Percentiles rank a stretch among this genome's conserved stretches.
phyloP scores from a whole-genome alignment of 108 stramenopile genomes.

The Seminavis robusta region DNA sequence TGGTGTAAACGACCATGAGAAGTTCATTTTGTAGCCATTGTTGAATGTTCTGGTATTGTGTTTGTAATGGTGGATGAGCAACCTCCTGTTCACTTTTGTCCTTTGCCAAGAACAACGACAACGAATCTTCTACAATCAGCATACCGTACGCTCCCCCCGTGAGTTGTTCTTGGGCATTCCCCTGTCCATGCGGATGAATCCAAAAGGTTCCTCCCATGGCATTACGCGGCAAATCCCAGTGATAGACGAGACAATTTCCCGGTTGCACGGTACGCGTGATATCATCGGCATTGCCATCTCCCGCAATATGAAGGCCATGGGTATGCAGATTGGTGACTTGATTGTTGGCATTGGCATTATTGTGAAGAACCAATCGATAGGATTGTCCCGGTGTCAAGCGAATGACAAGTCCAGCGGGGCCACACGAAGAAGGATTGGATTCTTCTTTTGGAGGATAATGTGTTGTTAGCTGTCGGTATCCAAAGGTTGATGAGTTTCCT shows the following conservation, averaged over 20 bases:
- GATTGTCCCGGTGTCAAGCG: no score
- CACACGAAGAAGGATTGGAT: not conserved
- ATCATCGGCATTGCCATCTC: constrained; percentile 22
- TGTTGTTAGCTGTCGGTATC: no score
- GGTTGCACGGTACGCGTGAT: constrained; percentile 19
- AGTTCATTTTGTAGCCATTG: no score
- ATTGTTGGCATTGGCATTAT: no score
- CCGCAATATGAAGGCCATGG: constrained; percentile 20
- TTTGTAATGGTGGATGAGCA: no score
- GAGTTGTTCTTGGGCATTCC: constrained; percentile 8
- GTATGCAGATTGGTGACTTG: constrained; percentile 25
- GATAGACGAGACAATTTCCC: constrained; percentile 28
- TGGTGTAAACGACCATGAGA: no score
- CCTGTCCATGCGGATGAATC: constrained; percentile 40
- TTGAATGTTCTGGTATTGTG: no score
- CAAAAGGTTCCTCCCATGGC: constrained; percentile 34
- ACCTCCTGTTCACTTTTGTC: no score
- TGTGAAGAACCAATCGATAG: no score
- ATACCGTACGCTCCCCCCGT: constrained; percentile 41
- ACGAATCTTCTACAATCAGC: constrained; percentile 37
- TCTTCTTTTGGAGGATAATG: no score
- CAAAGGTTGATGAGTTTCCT: no score
- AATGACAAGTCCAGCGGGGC: not conserved
- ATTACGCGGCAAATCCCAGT: constrained; percentile 6
- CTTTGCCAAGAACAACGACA: no score